Conservation (phyloP, 352 stramenopile species). For the Pythium volutum region DNA sequence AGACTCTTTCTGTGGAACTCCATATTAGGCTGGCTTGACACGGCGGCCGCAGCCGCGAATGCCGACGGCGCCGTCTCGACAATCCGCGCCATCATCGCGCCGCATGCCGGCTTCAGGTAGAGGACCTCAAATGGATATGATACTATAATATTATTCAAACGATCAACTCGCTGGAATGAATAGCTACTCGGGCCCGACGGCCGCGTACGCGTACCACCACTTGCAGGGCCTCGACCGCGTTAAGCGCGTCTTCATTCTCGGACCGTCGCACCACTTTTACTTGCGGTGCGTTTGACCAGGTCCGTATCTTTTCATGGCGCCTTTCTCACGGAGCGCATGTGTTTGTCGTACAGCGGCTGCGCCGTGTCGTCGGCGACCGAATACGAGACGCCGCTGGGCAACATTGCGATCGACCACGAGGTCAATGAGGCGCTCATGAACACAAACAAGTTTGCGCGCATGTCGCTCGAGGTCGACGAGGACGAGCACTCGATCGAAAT, state of each 20-base stretch:
- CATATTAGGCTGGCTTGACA: slow-evolving; percentile 61
- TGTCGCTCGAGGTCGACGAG: slow-evolving; percentile 90
- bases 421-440: slow-evolving; percentile 88
- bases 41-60: slow-evolving; percentile 34
- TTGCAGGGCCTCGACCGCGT: slow-evolving; percentile 68
- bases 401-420: slow-evolving; percentile 89
- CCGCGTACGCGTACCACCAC: slow-evolving; percentile 92
- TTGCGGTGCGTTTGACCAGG: slow-evolving; percentile 57
- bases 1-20: too few species aligned
- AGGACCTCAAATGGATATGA: too few species aligned
- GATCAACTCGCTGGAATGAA: neutral
- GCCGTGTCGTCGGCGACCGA: slow-evolving; percentile 79
- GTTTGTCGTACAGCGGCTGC: slow-evolving; percentile 51
- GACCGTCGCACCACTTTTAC: slow-evolving; percentile 96
- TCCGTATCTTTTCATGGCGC: too few species aligned
- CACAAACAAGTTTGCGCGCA: slow-evolving; percentile 73
- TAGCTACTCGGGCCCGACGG: slow-evolving; percentile 93
- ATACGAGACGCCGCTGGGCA: slow-evolving; percentile 94
- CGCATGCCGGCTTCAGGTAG: slow-evolving; percentile 81
- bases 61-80: slow-evolving; percentile 33
- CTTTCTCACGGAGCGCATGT: neutral
- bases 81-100: slow-evolving; percentile 82
- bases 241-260: slow-evolving; percentile 90
- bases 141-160: too few species aligned
- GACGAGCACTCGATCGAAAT: slow-evolving; percentile 97